Percentiles rank a stretch among this genome's conserved stretches.
Conservation (phyloP, 192 early-diverging fungal species). For the Coemansia sp. region DNA sequence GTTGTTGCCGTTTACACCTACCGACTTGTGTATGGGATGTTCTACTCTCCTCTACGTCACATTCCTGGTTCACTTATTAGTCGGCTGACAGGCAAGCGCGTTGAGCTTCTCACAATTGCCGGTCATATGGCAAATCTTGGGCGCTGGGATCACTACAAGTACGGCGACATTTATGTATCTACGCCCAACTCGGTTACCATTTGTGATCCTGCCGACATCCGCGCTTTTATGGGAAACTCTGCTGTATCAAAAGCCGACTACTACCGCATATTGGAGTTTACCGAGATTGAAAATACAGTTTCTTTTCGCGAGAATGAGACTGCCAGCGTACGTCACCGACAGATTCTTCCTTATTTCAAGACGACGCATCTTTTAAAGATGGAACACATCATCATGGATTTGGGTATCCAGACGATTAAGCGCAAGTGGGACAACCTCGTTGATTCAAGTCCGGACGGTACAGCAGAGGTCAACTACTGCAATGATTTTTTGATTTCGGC, state of each 20-base stretch:
- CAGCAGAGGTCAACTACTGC: slow-evolving; percentile 42
- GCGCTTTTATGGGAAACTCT: slow-evolving; percentile 19
- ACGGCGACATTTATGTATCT: slow-evolving; percentile 33
- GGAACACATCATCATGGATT: slow-evolving; percentile 44
- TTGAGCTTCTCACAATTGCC: slow-evolving; percentile 1
- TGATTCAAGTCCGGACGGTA: slow-evolving; percentile 10
- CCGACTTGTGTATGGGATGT: slow-evolving; percentile 17
- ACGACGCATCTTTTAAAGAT: slow-evolving; percentile 28
- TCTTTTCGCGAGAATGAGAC: slow-evolving; percentile 32
- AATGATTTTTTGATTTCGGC: slow-evolving; percentile 37
- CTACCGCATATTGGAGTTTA: slow-evolving; percentile 35
- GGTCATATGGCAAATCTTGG: slow-evolving; percentile 30
- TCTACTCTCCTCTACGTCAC: slow-evolving; percentile 27
- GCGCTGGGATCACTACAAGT: slow-evolving; percentile 17
- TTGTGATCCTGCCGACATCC: slow-evolving; percentile 31
- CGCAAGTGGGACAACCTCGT: slow-evolving; percentile 36
- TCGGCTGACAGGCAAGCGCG: slow-evolving; percentile 17
- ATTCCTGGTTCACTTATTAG: slow-evolving; percentile 29
- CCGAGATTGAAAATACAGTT: slow-evolving; percentile 41
- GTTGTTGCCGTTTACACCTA: background rate
- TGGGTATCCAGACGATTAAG: slow-evolving; percentile 32
- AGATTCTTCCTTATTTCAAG: slow-evolving; percentile 43
- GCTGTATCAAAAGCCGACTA: slow-evolving; percentile 22
- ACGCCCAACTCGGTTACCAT: slow-evolving; percentile 26
- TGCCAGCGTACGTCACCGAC: slow-evolving; percentile 29